Conservation (phyloP, 2,329 filamentous ascomycete genomes). For the Aspergillus phoenicis region DNA sequence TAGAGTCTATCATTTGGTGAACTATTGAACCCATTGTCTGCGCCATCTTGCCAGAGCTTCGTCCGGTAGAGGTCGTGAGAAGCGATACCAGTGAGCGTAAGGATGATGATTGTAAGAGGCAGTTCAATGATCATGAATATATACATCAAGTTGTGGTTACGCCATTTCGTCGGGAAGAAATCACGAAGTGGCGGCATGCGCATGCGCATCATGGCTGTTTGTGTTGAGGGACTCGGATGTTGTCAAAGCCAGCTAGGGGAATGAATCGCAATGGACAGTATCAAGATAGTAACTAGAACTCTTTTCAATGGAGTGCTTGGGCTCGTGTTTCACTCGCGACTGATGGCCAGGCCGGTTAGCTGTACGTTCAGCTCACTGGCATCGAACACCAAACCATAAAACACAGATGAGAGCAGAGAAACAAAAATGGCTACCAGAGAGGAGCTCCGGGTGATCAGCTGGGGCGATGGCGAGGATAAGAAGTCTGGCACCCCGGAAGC, state of each 20-base stretch:
- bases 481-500: conserved; percentile 14
- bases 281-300: too few relatives aligned
- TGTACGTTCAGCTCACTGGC: conserved; percentile 34
- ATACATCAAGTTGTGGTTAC: conserved; percentile 54
- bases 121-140: conserved; percentile 59
- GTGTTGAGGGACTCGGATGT: neutral
- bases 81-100: conserved; percentile 64
- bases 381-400: conserved; percentile 26
- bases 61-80: conserved; percentile 63
- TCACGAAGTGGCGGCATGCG: conserved; percentile 27
- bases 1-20: conserved; percentile 60
- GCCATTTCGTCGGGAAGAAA: conserved; percentile 59
- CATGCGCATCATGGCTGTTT: neutral
- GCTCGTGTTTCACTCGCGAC: neutral
- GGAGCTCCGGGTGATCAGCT: conserved; percentile 12
- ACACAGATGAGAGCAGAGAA: conserved; percentile 16
- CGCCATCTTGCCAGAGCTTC: conserved; percentile 64
- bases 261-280: neutral
- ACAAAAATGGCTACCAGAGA: conserved; percentile 16
- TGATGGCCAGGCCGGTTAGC: conserved; percentile 43
- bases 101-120: conserved; percentile 58
- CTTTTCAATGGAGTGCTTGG: neutral
- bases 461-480: conserved; percentile 36
- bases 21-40: conserved; percentile 64
- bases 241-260: neutral